Conservation (phyloP, 1,284 basidiomycete genomes). For the Rhodotorula sp. region DNA sequence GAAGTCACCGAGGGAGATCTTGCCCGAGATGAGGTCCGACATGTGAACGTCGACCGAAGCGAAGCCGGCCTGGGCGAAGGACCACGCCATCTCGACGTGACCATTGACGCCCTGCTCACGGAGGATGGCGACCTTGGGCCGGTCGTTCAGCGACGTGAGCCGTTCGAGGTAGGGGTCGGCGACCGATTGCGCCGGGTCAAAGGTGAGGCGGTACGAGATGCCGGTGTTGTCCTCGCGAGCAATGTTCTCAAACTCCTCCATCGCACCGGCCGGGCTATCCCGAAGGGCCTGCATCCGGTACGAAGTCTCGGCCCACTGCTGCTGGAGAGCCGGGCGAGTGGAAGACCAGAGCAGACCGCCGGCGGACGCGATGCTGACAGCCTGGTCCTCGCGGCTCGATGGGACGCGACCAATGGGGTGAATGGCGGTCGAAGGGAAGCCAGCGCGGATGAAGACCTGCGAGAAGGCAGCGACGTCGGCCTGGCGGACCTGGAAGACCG, state of each 20-base stretch:
- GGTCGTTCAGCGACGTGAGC: constrained; percentile 50
- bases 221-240: constrained; percentile 63
- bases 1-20: constrained; percentile 66
- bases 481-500: constrained; percentile 79
- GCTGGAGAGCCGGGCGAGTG: constrained; percentile 72
- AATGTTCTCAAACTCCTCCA: constrained; percentile 82
- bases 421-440: constrained; percentile 71
- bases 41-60: constrained; percentile 95
- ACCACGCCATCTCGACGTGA: constrained; percentile 98
- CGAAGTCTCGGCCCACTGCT: constrained; percentile 90
- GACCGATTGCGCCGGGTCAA: constrained; percentile 53
- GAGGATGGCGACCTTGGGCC: constrained; percentile 90
- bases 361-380: constrained; percentile 62
- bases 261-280: constrained; percentile 75
- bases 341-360: constrained; percentile 63
- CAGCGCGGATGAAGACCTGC: constrained; percentile 63
- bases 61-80: constrained; percentile 90
- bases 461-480: constrained; percentile 58
- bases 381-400: constrained; percentile 58
- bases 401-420: constrained; percentile 73
- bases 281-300: constrained; percentile 86
- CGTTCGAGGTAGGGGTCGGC: constrained; percentile 44
- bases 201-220: constrained; percentile 75
- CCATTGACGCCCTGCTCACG: constrained; percentile 99
- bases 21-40: constrained; percentile 86